phyloP scores from a whole-genome alignment of 805 yeast species.

The Jamesozyma jinghongensis region DNA sequence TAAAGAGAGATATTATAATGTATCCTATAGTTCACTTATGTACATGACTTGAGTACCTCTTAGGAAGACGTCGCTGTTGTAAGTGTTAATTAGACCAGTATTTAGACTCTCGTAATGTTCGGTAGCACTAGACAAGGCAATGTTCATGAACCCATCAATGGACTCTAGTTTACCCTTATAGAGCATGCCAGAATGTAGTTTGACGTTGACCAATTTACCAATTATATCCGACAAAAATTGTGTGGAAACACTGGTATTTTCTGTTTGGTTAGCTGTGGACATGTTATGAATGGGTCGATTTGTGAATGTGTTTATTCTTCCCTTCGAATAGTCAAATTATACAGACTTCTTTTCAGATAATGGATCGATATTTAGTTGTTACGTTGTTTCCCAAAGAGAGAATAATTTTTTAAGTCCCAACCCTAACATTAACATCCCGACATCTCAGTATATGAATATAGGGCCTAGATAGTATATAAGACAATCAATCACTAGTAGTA shows the following conservation, averaged over 20 bases:
- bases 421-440: no score
- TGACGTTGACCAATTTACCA: conserved; percentile 73
- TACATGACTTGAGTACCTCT: conserved; percentile 33
- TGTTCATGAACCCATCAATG: conserved; percentile 95
- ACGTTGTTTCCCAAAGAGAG: no score
- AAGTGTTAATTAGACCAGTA: conserved; percentile 26
- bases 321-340: no score
- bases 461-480: no score
- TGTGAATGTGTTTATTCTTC: no score
- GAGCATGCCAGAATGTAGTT: conserved; percentile 77
- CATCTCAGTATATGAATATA: no score
- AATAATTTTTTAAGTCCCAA: no score
- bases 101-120: conserved; percentile 39
- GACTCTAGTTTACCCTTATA: conserved; percentile 73
- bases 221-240: conserved; percentile 69
- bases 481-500: no score
- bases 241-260: conserved; percentile 47
- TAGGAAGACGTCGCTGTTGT: conserved; percentile 28
- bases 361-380: no score
- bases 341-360: no score
- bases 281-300: no score
- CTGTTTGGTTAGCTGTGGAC: conserved; percentile 2
- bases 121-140: conserved; percentile 69
- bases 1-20: neutral
- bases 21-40: conserved; percentile 28